Base-by-base conservation (phyloP, 2,329 filamentous ascomycete genomes). In the Calonectria pseudoturangicola region DNA sequence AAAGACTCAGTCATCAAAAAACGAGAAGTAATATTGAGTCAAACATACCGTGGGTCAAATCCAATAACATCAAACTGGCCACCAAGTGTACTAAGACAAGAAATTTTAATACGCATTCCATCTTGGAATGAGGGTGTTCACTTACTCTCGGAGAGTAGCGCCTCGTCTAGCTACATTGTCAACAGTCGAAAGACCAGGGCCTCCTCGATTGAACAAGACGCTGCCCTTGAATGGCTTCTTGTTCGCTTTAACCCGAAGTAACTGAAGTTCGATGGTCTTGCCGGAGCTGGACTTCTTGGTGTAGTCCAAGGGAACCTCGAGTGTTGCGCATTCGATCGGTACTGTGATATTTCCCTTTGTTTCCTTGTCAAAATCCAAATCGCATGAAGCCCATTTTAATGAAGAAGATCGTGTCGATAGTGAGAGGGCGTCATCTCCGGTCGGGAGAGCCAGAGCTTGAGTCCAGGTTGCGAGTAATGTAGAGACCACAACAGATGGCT, bases 271-370 rank as follows among this genome's bases (percentile, higher is more conserved):
- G 7, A 86, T 69, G 0, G 77, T 83, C 43, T 80, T 70, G 25
- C 70, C 75, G 9, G 75, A 78, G 33, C 76, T 65, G 1, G 51
- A n/a, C 7, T 79, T 62, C 1, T 81, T 62, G 0, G 81, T 81
- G 63, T 87, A 87, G 73, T 87, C 85, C 4, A 86, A 80, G 3
- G 85, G 85, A 0, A 86, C 85, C 0, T 74, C 60, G 18, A 87
- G 71, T n/a, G 72, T 83, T 6, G 80, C 83, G 72, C 85, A 87
- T 15, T 84, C 76, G 58, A 10, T 43, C 0, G 33, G 54, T 8
- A 47, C 47, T 9, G 18, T 71, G n/a, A 71, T 67, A 2, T 47
- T 45, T 5, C 13, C 36, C 21, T 51, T 54, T 7, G 27, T 43
- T 1, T 15, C 25, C 10, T 66, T 28, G 6, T 33, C n/a, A n/a